A percentile compares a stretch with the other conserved stretches of the same genome.
Conservation (phyloP, 2,329 filamentous ascomycete genomes). For the Paramyrothecium sp. region DNA sequence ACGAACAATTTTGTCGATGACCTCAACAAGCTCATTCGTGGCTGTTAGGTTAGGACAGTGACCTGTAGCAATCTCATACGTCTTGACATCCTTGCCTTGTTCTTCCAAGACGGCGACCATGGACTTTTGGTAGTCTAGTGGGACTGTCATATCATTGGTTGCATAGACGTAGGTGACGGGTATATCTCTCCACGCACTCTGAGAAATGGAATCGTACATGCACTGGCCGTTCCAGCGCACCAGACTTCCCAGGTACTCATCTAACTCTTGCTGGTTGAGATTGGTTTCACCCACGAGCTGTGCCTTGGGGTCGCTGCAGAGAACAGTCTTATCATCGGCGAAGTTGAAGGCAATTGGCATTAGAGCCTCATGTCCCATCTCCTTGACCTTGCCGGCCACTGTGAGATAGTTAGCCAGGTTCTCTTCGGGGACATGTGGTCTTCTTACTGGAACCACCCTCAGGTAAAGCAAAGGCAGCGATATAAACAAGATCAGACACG, state of each 20-base stretch:
- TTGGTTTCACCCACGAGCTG: not conserved
- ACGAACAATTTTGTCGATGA: slow-evolving; percentile 1
- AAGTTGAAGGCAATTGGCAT: slow-evolving; percentile 5
- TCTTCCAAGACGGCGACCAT: not conserved
- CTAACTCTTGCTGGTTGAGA: not conserved
- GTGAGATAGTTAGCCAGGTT: not conserved
- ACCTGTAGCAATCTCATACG: not conserved
- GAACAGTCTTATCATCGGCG: not conserved
- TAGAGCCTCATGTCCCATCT: slow-evolving; percentile 4
- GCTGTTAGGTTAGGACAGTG: slow-evolving; percentile 5
- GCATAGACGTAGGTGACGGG: slow-evolving; percentile 2
- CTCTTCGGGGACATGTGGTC: not conserved
- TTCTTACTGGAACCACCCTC: not conserved
- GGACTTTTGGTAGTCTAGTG: not conserved
- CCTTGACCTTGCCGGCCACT: slow-evolving; percentile 5
- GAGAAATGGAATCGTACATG: slow-evolving; percentile 1
- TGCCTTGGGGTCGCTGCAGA: slow-evolving; percentile 1
- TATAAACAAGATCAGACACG: not conserved
- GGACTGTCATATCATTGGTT: not conserved
- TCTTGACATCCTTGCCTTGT: not conserved
- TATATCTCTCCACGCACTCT: slow-evolving; percentile 1
- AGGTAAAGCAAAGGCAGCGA: not conserved
- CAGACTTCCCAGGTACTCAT: not conserved
- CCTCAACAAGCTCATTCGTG: not conserved
- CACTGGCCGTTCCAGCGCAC: slow-evolving; percentile 2